These are phyloP conservation scores for Trichoderma cornu-damae DNA, from an alignment of 2,329 filamentous ascomycete genomes.

Conservation along the genomic window DNA sequence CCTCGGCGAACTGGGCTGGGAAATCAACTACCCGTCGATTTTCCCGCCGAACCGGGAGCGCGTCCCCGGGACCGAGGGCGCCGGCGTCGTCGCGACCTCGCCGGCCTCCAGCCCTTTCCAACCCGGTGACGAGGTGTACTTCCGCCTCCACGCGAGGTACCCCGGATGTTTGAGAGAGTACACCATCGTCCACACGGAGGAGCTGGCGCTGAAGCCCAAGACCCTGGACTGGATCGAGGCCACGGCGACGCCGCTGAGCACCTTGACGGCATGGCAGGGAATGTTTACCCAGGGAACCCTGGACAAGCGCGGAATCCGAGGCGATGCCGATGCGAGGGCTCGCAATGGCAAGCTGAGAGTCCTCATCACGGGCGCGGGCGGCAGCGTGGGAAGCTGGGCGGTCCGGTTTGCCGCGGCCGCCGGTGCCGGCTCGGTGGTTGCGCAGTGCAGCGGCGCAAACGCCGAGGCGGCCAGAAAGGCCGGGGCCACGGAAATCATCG, in stretches of 20 bases:
- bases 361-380: constrained; percentile 38
- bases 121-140: constrained; percentile 34
- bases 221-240: constrained; percentile 32
- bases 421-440: constrained; percentile 36
- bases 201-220: constrained; percentile 34
- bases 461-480: constrained; percentile 28
- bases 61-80: constrained; percentile 37
- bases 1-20: constrained; percentile 33
- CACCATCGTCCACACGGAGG: constrained; percentile 28
- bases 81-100: constrained; percentile 35
- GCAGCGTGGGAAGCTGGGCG: constrained; percentile 38
- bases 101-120: constrained; percentile 31
- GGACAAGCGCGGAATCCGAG: constrained; percentile 27
- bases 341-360: constrained; percentile 31
- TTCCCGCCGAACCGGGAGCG: constrained; percentile 25
- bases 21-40: constrained; percentile 21
- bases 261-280: constrained; percentile 39
- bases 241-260: constrained; percentile 36
- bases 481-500: constrained; percentile 36
- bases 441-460: constrained; percentile 30
- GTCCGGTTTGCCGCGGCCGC: constrained; percentile 35
- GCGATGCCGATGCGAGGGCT: constrained; percentile 25
- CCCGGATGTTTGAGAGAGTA: constrained; percentile 33
- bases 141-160: constrained; percentile 26
- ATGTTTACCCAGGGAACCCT: constrained; percentile 36